Percentiles rank a stretch among this genome's conserved stretches.
These are phyloP conservation scores for Suhomyces kunorum DNA, from an alignment of 1,139 yeast species.

Conservation along the genomic window DNA sequence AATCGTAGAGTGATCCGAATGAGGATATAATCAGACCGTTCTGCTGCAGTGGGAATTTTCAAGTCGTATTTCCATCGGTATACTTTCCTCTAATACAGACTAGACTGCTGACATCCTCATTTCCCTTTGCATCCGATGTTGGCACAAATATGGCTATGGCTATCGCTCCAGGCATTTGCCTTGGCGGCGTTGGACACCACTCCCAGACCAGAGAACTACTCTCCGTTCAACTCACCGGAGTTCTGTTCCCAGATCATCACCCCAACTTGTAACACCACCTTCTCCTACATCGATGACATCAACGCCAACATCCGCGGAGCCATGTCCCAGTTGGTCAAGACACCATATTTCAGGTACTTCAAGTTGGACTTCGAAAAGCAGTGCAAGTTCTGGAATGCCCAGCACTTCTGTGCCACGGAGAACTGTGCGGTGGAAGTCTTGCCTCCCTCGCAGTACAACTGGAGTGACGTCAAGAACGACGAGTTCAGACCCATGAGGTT, in stretches of 20 bases:
- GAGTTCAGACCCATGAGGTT: slow-evolving; percentile 72
- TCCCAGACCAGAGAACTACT: slow-evolving; percentile 17
- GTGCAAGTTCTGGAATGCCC: slow-evolving; percentile 87
- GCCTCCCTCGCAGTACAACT: slow-evolving; percentile 47
- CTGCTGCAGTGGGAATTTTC: neutral
- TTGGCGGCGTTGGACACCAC: slow-evolving; percentile 1
- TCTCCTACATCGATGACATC: slow-evolving; percentile 44
- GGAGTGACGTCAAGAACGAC: slow-evolving; percentile 67
- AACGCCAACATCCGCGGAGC: slow-evolving; percentile 47
- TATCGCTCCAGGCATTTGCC: slow-evolving; percentile 3
- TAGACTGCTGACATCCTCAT: neutral
- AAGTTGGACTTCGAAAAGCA: slow-evolving; percentile 81
- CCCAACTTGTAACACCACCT: slow-evolving; percentile 50
- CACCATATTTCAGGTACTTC: slow-evolving; percentile 82
- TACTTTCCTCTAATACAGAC: neutral
- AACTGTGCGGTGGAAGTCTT: slow-evolving; percentile 89
- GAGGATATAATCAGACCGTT: neutral
- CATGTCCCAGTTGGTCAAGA: slow-evolving; percentile 57
- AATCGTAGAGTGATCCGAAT: neutral
- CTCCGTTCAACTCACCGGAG: slow-evolving; percentile 49
- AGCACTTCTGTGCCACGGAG: slow-evolving; percentile 85
- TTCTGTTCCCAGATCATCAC: slow-evolving; percentile 51
- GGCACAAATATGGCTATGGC: slow-evolving; percentile 7
- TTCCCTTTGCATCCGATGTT: slow-evolving; percentile 2
- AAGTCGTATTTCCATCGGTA: neutral